Percentiles rank a stretch among this genome's conserved stretches.
phyloP scores from a whole-genome alignment of 2,329 filamentous ascomycete species.

The Aphanoascus verrucosus region DNA sequence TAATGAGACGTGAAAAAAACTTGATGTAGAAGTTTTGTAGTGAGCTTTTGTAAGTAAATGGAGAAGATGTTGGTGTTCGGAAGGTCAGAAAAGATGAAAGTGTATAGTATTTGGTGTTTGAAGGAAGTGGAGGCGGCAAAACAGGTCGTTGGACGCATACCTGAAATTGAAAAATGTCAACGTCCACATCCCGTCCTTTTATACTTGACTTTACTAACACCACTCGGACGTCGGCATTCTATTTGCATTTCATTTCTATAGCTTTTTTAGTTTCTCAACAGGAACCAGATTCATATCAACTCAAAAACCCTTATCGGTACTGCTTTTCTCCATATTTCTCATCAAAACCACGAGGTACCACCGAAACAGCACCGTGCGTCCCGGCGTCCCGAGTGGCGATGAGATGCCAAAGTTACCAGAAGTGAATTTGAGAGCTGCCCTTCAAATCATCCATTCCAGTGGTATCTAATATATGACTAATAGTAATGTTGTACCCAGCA shows the following conservation, averaged over 20 bases:
- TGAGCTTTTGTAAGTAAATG: neutral
- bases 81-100: too few relatives aligned
- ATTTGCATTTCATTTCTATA: neutral
- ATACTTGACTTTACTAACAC: too few relatives aligned
- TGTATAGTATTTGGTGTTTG: too few relatives aligned
- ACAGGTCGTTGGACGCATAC: too few relatives aligned
- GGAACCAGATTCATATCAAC: neutral
- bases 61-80: too few relatives aligned
- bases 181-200: too few relatives aligned
- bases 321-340: neutral
- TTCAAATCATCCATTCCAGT: constrained; percentile 7
- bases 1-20: neutral
- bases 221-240: neutral
- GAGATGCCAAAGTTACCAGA: neutral
- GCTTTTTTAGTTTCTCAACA: neutral
- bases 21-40: neutral
- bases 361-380: neutral
- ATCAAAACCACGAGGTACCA: neutral
- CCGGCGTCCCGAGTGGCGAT: constrained; percentile 2
- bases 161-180: too few relatives aligned
- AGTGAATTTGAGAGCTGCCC: neutral
- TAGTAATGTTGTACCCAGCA: neutral
- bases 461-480: constrained; percentile 9
- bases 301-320: neutral
- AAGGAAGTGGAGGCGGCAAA: too few relatives aligned